Evolutionary conservation across 228 moss, liverwort and hornwort species (phyloP).

Genomic region (Sphagnum magellanicum): DNA sequence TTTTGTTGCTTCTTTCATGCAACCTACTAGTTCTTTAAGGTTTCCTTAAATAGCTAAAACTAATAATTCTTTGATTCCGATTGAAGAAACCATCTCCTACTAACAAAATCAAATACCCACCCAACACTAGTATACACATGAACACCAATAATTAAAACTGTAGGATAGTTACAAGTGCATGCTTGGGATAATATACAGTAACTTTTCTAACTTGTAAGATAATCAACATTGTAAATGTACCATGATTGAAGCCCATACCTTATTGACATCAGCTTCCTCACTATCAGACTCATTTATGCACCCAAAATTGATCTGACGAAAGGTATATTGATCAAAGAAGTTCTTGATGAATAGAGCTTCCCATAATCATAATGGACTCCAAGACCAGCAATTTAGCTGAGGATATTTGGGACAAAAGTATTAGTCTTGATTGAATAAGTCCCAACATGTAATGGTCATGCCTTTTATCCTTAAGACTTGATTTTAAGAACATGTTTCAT

Average conservation of each 20-base stretch:
- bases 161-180: too few relatives aligned
- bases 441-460: constrained; percentile 84
- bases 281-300: constrained; percentile 72
- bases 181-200: too few relatives aligned
- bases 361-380: constrained; percentile 61
- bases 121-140: too few relatives aligned
- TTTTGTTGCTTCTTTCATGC: too few relatives aligned
- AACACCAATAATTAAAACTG: background rate
- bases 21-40: too few relatives aligned
- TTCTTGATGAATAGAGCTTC: constrained; percentile 79
- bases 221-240: too few relatives aligned
- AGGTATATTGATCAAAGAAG: constrained; percentile 54
- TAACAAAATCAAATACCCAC: too few relatives aligned
- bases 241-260: constrained; percentile 71
- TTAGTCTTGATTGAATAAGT: constrained; percentile 41
- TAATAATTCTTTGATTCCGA: too few relatives aligned
- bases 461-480: constrained; percentile 60
- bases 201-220: too few relatives aligned
- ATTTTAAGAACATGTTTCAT: constrained; percentile 78
- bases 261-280: constrained; percentile 4
- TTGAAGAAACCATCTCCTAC: too few relatives aligned
- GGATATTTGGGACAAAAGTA: constrained; percentile 25
- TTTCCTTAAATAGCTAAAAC: too few relatives aligned
- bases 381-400: constrained; percentile 24
- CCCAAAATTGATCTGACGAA: constrained; percentile 58